Base-by-base conservation (phyloP, 2,329 filamentous ascomycete genomes). In the Pestalotiopsis sp. region DNA sequence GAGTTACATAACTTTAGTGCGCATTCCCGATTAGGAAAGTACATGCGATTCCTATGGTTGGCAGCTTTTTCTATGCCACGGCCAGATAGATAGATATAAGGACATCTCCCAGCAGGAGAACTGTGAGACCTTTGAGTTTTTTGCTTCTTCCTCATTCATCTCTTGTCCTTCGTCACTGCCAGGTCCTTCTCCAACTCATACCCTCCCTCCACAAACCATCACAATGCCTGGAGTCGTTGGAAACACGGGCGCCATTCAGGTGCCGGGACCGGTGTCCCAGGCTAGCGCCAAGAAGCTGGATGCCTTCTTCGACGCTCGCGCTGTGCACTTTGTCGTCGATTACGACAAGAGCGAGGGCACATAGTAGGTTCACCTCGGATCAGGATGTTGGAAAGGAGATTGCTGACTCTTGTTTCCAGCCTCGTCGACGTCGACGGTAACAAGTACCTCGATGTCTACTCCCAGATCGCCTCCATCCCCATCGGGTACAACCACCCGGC, bases 381-480 rank as follows among this genome's bases (percentile, higher is more conserved):
- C 12, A 17, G 6, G 11, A 0, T 36, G 7, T 3, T 65, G 5
- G 4, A 11, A 57, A 9, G 20, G 3, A 36, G 49, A n/a, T 27
- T 4, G 4, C 39, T 12, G 14, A 60, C 38, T 70, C 58, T 2
- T 49, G 2, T 4, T 2, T 55, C 12, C 20, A 80, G 78, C 76
- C 82, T 86, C 69, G 80, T 83, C 66, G 84, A 86, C 73, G 80
- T 82, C 65, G 84, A 86, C 70, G 84, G 84, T 74, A 86, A 86
- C 78, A 78, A 81, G 49, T 81, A 81, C 70, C 64, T 65, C 25
- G 64, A 65, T 57, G 64, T 65, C 69, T 95, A 95, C 78, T 93
- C 94, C 63, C 94, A 97, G 82, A 97, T 97, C 76, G 94, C 94
- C 71, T 97, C 93, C 55, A 97, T 97, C 75, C 93, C 94, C 3